Conservation (phyloP, 345 rosid genomes). For the Odontarrhena argentea region DNA sequence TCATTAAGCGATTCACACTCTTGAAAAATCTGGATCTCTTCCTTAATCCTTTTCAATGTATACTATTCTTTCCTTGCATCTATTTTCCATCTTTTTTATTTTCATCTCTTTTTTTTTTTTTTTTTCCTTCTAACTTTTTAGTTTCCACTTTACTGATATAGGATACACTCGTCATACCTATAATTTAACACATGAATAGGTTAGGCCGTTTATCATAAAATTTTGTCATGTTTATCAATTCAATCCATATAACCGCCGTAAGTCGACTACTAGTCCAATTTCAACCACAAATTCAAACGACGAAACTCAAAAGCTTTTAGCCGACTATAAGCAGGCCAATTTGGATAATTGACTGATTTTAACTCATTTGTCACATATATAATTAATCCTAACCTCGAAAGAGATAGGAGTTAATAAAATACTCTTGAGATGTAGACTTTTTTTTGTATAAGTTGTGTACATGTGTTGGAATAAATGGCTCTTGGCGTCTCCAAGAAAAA, state of each 20-base stretch:
- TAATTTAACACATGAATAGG: neutral
- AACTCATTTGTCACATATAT: slow-evolving; percentile 27
- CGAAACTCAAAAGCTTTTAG: slow-evolving; percentile 16
- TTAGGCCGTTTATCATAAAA: slow-evolving; percentile 11
- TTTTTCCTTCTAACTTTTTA: too few relatives aligned
- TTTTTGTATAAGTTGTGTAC: slow-evolving; percentile 8
- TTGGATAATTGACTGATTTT: slow-evolving; percentile 26
- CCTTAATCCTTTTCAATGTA: too few relatives aligned
- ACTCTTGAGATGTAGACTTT: neutral
- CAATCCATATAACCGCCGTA: slow-evolving; percentile 18
- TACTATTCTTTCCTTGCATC: too few relatives aligned
- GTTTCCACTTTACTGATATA: neutral
- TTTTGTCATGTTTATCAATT: slow-evolving; percentile 11
- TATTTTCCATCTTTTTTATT: too few relatives aligned
- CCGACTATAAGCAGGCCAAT: slow-evolving; percentile 25
- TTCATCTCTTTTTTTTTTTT: too few relatives aligned
- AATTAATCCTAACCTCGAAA: slow-evolving; percentile 25
- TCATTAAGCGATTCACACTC: too few relatives aligned
- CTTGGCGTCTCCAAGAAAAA: slow-evolving; percentile 27
- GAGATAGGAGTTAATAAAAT: neutral
- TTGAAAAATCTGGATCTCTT: too few relatives aligned
- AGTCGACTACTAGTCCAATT: slow-evolving; percentile 31
- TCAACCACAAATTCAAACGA: slow-evolving; percentile 26
- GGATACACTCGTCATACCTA: neutral
- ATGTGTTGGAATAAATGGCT: slow-evolving; percentile 35